Evolutionary conservation across 805 yeast species (phyloP), one percentile per base, ranked within the genome.

Genomic region (Lachancea thermotolerans): DNA sequence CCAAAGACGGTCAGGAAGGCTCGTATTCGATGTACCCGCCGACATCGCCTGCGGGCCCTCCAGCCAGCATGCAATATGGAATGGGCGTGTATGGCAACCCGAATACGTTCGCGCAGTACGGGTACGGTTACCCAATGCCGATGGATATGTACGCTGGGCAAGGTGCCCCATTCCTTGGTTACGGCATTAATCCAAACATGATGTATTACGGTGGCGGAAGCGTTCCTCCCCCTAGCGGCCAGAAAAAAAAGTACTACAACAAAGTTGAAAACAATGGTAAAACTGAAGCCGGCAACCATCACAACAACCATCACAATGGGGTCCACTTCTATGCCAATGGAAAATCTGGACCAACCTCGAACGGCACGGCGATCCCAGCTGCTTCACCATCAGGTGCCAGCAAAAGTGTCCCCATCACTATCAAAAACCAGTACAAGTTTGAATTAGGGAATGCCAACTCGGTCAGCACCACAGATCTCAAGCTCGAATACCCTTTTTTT

Each of bases 11-110:
- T 30, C 65, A 62, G 38, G 66, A 62, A 40, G 37, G 40, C 25
- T 62, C 66, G 17, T 60, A 60, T 46, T 60, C 65, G 1, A 62
- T 62, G 66, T 62, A 62, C 46, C 65, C 66, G 18, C 57, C 56
- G 31, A 59, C 64, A 2, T 51, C 62, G 12, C 62, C 64, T 6
- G 54, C 54, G 29, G 62, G 60, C 12, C 55, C 56, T 12, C 42
- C 57, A 4, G 57, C 56, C n/a, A 59, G 53, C 32, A 58, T 59
- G 57, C 63, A 58, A 39, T 39, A 44, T 21, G 36, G 33, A 5
- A 44, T 44, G 43, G 38, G 42, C 31, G 40, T 39, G 21, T 44
- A 44, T 31, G 47, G 43, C 9, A 44, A 35, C 27, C 47, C 47
- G 30, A 38, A 39, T 27, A 29, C 41, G 9, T 44, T 44, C 27